Base-by-base conservation (phyloP, 2,329 filamentous ascomycete genomes). In the Penicillium sp. region DNA sequence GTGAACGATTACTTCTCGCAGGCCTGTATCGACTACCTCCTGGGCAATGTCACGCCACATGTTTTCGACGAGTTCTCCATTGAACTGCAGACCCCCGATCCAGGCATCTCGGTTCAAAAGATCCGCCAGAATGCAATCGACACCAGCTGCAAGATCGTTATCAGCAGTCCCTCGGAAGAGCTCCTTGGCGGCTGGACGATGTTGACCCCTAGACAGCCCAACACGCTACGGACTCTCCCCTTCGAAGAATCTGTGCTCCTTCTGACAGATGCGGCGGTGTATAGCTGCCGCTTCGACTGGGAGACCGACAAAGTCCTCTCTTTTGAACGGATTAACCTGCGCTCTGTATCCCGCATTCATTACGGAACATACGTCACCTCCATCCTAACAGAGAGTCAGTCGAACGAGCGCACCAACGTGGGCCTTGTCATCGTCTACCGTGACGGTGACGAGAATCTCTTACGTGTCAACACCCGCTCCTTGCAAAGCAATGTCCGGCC, bases 1-100 rank as follows among this genome's bases (percentile, higher is more conserved):
- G 92, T 99, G 61, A 96, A 96, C 64, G 94, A 99, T 75, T 97
- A 96, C 73, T 97, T 97, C 74, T 89, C 92, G 22, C 94, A 99
- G 72, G 90, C 92, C 0, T 90, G 90, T 49, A 96, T 99, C 61
- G 94, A 99, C 71, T 97, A 94, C 69, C 82, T 96, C 4, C 83
- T 97, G 0, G 94, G 94, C 20, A 94, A 94, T 63, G 90, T 95
- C 11, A 91, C 88, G 0, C 87, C 87, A 1, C 81, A 86, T 15
- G 89, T 96, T 2, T 97, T 97, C 69, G 89, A 93, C 54, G 94
- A 99, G 63, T 99, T 99, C 60, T 92, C 97, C 68, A 86, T 88
- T 15, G 89, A 92, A 64, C 92, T 99, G 85, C 95, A 92, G 84
- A 92, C 87, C 42, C 89, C 90, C 44, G 94, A 99, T 68, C 93